Base-by-base conservation (phyloP, 495 filamentous ascomycete species). In the Pseudotulostoma volvatum region DNA sequence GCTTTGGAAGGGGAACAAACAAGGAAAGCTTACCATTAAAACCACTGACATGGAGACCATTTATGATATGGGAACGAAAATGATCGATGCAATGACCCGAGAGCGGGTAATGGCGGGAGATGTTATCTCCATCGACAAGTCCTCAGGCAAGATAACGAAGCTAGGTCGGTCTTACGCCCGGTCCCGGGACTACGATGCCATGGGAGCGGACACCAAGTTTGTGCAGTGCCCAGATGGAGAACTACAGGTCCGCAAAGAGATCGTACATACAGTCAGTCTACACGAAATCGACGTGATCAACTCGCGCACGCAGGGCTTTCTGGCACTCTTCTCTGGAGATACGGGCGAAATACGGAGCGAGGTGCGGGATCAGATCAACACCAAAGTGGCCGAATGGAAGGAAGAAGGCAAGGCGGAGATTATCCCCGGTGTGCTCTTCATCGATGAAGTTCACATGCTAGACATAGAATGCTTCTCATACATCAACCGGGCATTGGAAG, bases 211-310 rank as follows among this genome's bases (percentile, higher is more conserved):
- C 55, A 95, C 90, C 43, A 96, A 94, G 54, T 96, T 96, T 56
- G 76, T 96, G 16, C 85, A 93, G 59, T 94, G 87, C 55, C 90
- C 90, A n/a, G 90, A 99, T 55, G 90, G 90, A 38, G 90, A 99
- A 61, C 71, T 99, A 11, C 90, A 96, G 56, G 92, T 93, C 54
- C 83, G 90, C 38, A 90, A 90, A 54, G 92, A 99, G 54, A 86
- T 93, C 9, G 79, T 93, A 18, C 90, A 99, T 59, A 95, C 90
- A 2, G 90, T 99, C 44, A 86, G 78, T 31, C 71, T 99, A 1
- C 90, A 99, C 61, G 90, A 99, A 59, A 96, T 99, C 50, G 90
- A 99, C 53, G 90, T 99, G 16, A 96, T 96, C 66, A 99, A 99
- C 63, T 93, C 85, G 21, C 74, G 90, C 31, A 93, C 90, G 33